Evolutionary conservation across 2,329 filamentous ascomycete species (phyloP).

Genomic region (Gyromitra esculenta): DNA sequence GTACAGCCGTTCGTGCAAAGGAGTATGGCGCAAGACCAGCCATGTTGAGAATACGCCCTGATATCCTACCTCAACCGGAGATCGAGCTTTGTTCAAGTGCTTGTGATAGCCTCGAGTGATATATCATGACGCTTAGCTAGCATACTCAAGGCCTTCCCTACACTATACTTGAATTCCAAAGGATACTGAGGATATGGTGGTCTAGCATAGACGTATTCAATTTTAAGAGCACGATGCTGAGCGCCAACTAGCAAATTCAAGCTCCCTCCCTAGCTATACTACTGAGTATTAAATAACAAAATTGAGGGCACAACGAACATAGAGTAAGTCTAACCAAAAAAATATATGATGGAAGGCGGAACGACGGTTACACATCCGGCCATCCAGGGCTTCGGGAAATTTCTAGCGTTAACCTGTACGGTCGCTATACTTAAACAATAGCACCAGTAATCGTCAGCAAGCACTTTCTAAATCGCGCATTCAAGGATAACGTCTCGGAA

Average conservation of each 20-base stretch:
- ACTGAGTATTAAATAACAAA: not conserved
- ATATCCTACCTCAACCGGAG: not conserved
- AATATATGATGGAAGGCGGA: not conserved
- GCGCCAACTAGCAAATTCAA: not conserved
- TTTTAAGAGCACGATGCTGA: not conserved
- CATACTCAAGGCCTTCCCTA: not conserved
- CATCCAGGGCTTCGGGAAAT: not conserved
- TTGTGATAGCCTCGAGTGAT: not conserved
- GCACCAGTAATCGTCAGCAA: not conserved
- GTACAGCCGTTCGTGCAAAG: not conserved
- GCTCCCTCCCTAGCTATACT: not conserved
- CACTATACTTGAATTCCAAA: not conserved
- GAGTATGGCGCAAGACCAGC: not conserved
- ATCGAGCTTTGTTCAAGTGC: not conserved
- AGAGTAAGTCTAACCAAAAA: not conserved
- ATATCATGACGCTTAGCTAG: not conserved
- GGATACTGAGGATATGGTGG: not conserved
- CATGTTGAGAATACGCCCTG: not conserved
- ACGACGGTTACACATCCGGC: not conserved
- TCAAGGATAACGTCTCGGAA: slow-evolving; percentile 1
- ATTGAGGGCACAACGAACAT: not conserved
- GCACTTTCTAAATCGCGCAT: not conserved
- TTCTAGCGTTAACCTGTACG: not conserved
- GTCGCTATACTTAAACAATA: not conserved
- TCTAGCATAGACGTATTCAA: not conserved